Base-by-base conservation (phyloP, 768 basidiomycete genomes). In the Crucibulum laeve region DNA sequence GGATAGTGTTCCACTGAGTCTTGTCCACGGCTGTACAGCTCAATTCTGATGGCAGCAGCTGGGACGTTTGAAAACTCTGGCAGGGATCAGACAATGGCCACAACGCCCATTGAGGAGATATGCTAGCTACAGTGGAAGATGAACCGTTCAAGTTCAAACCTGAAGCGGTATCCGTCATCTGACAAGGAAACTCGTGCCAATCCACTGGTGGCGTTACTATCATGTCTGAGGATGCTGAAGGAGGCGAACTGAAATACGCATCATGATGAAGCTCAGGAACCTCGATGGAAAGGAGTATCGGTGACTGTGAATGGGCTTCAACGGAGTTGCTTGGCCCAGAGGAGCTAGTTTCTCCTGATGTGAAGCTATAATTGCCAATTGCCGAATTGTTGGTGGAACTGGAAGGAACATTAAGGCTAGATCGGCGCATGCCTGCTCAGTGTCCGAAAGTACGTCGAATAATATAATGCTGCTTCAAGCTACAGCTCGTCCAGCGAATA, bases 201-300 rank as follows among this genome's bases (percentile, higher is more conserved):
- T 56, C 49, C 28, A 47, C 51, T 25, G 59, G 55, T 19, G 62
- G 60, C 19, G 62, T 63, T n/a, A 49, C 47, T n/a, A 60, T 51
- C 43, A 58, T 50, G 18, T 54, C 55, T 3, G 60, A 57, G 4
- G 54, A 55, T 3, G 60, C 52, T 28, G 61, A 63, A 42, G 56
- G 54, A 25, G 62, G 58, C 2, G 60, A 57, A 6, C 54, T 46
- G 38, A 52, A 46, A 18, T 52, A 53, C 15, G 53, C 50, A 43
- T 61, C 60, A 42, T 59, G 53, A 41, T 53, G 56, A 25, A 62
- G 45, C 38, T 60, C 59, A 1, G 60, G 60, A 44, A 61, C 40
- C 25, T 60, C 54, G 28, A 25, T 47, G 32, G n/a, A 42, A 17
- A 26, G 40, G 25, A 11, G 18, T 13, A 5, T 13, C 17, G 7